Percentiles rank a stretch among this genome's conserved stretches.
These are phyloP conservation scores for Solidago caesia DNA, from an alignment of 129 eudicot genomes.

Conservation along the genomic window DNA sequence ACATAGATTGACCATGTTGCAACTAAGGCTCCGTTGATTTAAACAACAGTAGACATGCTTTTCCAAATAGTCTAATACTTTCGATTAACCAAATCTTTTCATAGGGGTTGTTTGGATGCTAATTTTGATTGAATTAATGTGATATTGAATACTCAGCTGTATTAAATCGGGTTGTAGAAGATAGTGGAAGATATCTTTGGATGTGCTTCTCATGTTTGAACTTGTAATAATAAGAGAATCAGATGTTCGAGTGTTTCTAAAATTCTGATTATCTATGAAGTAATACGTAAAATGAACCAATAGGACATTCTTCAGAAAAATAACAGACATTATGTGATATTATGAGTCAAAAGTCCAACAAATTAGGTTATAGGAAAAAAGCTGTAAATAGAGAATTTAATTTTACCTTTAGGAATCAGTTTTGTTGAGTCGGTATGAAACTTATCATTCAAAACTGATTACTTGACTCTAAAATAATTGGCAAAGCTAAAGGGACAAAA, in stretches of 20 bases:
- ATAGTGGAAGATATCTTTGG: constrained; percentile 1
- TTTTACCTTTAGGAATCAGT: not conserved
- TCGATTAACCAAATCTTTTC: not conserved
- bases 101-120: constrained; percentile 9
- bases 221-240: not conserved
- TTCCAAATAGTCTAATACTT: no score
- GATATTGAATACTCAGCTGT: not conserved
- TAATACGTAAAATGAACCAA: constrained; percentile 1
- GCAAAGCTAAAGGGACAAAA: not conserved
- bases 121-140: not conserved
- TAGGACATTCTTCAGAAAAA: not conserved
- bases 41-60: not conserved
- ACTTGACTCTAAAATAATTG: not conserved
- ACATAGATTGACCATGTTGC: not conserved
- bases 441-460: not conserved
- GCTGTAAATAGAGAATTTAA: not conserved
- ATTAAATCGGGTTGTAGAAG: not conserved
- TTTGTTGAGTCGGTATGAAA: not conserved
- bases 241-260: not conserved
- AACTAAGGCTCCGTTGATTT: not conserved
- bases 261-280: not conserved
- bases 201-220: constrained; percentile 2
- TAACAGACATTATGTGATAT: not conserved
- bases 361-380: constrained; percentile 4
- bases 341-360: not conserved